Conservation (phyloP, 345 rosid genomes). For the Populus ilicifolia region DNA sequence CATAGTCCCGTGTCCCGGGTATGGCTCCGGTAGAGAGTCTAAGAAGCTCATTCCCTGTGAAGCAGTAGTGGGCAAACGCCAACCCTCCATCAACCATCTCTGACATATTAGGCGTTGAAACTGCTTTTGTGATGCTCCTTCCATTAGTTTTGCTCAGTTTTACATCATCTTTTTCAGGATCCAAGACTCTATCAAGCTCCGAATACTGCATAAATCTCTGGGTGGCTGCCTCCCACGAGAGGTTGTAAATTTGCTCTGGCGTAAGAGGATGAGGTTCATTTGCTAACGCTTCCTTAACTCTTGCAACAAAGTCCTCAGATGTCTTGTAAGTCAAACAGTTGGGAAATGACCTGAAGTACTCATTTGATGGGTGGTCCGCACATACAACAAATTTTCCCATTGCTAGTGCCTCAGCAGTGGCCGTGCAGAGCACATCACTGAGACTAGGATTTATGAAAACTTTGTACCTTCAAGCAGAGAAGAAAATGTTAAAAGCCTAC, state of each 20-base stretch:
- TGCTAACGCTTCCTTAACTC: constrained; percentile 76
- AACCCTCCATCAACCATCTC: constrained; percentile 77
- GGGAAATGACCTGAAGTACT: constrained; percentile 92
- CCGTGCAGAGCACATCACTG: constrained; percentile 96
- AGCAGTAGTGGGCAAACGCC: constrained; percentile 79
- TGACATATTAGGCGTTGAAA: constrained; percentile 53
- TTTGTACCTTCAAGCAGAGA: constrained; percentile 73
- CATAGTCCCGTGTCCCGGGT: constrained; percentile 76
- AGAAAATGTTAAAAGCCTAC: neutral
- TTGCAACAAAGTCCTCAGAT: constrained; percentile 74
- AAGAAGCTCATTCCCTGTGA: constrained; percentile 86
- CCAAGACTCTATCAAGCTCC: constrained; percentile 63
- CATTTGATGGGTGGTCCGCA: constrained; percentile 97
- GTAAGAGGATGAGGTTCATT: constrained; percentile 87
- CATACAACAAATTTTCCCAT: constrained; percentile 97
- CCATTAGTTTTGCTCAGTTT: constrained; percentile 19
- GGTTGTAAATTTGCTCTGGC: constrained; percentile 66
- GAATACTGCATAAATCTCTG: constrained; percentile 83
- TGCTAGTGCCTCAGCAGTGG: constrained; percentile 97
- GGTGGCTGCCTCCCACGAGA: constrained; percentile 98
- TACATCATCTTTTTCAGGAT: constrained; percentile 12
- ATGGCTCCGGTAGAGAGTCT: constrained; percentile 79
- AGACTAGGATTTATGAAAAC: constrained; percentile 95
- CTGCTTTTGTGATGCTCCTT: constrained; percentile 40
- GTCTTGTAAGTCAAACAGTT: constrained; percentile 89